Evolutionary conservation across 257 asterid species (phyloP), one percentile per base, ranked within the genome.

Genomic region (Asclepias syriaca): DNA sequence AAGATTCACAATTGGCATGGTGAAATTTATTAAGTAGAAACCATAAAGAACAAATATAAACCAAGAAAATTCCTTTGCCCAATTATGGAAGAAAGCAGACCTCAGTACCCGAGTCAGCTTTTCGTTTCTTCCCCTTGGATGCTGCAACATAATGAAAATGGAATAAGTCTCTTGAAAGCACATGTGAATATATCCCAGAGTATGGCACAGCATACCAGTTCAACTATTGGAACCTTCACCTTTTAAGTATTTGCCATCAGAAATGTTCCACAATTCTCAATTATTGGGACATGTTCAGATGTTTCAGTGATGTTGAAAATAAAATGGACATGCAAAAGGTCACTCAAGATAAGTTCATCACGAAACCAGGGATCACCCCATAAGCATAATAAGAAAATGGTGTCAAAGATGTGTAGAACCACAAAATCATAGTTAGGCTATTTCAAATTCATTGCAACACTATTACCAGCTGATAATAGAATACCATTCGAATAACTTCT

Each of bases 51-150:
- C 6, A 32, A 16, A 34, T 16, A 63, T 6, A 63, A 63, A 61
- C 45, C 37, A 40, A 18, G 67, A 34, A 16, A 63, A 32, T 3
- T 34, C 48, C 48, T 32, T 15, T 7, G 10, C 19, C 24, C 37
- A 66, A 10, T 19, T 39, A 66, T 21, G 57, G 9, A 68, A 58
- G 5, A 66, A 18, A 66, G n/a, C 72, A 68, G 48, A 74, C 77
- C 77, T 65, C 77, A 66, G 49, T 40, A 29, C 71, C 54, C 18
- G 66, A 65, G 56, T 65, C 72, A 74, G 72, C 72, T 57, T 74
- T 74, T 43, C 72, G 66, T 66, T 65, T 74, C 66, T 64, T 65
- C 45, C 77, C 77, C 51, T 65, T 65, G n/a, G 77, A 40, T 50
- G 72, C 77, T 74, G 72, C 46, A 54, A 74, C 29, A 40, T 4